A percentile compares a stretch with the other conserved stretches of the same genome.
These are phyloP conservation scores for Phaeosphaeria sp. DNA, from an alignment of 2,329 filamentous ascomycete genomes.

Conservation along the genomic window DNA sequence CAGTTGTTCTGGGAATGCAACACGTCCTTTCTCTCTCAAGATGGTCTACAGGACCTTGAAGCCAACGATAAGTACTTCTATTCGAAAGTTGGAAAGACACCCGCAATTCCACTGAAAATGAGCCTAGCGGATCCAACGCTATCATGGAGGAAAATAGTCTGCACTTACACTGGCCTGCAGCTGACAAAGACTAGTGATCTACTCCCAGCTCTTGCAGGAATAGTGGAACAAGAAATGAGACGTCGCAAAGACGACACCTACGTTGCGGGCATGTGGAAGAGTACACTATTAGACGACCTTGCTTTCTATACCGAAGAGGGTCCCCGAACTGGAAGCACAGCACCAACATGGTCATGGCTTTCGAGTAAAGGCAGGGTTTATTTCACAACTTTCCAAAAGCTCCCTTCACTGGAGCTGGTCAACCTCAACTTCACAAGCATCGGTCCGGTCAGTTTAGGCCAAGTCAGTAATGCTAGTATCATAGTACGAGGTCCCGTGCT, in stretches of 20 bases:
- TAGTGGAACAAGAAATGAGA: constrained; percentile 1
- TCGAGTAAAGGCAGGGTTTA: neutral
- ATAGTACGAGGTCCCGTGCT: no score
- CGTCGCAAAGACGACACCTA: constrained; percentile 3
- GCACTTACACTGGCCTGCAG: constrained; percentile 1
- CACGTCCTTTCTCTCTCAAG: no score
- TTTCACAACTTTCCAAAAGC: no score
- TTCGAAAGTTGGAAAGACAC: no score
- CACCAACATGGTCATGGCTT: constrained; percentile 9
- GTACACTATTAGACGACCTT: constrained; percentile 2
- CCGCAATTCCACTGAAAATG: no score
- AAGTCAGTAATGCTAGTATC: no score
- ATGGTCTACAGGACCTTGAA: no score
- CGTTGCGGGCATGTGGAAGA: constrained; percentile 13
- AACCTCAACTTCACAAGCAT: no score
- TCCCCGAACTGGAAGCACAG: neutral
- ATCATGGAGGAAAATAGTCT: constrained; percentile 1
- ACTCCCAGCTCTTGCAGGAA: constrained; percentile 8
- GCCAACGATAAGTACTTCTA: neutral
- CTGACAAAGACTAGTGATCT: constrained; percentile 8
- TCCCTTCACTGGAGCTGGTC: no score
- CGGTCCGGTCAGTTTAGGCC: no score
- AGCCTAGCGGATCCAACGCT: neutral
- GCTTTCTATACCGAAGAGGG: neutral
- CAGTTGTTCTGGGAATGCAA: constrained; percentile 26